Conservation (phyloP, 1,284 basidiomycete genomes). For the Apiotrichum domesticum region DNA sequence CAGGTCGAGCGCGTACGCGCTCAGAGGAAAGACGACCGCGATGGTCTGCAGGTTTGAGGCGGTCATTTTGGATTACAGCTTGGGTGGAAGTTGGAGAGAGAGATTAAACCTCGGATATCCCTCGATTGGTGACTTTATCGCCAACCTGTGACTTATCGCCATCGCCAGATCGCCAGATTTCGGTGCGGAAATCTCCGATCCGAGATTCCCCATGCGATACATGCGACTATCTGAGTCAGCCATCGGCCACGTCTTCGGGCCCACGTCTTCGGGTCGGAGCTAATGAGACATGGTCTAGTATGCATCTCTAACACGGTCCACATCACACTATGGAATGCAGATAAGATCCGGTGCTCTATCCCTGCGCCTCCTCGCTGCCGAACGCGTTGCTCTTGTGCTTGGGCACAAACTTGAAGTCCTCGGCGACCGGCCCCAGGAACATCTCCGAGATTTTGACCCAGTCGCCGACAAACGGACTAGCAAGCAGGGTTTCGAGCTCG, state of each 20-base stretch:
- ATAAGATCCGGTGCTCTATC: slow-evolving; percentile 14
- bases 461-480: slow-evolving; percentile 73
- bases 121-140: too few species aligned
- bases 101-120: too few species aligned
- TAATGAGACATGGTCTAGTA: too few species aligned
- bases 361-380: slow-evolving; percentile 54
- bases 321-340: slow-evolving; percentile 1
- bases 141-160: too few species aligned
- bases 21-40: slow-evolving; percentile 13
- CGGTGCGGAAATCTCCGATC: too few species aligned
- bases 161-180: too few species aligned
- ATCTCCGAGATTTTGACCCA: slow-evolving; percentile 95
- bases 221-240: too few species aligned
- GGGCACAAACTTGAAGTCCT: slow-evolving; percentile 62
- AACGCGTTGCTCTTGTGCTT: slow-evolving; percentile 69
- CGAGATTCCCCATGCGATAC: too few species aligned
- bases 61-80: background rate
- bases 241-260: too few species aligned
- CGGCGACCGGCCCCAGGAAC: slow-evolving; percentile 72
- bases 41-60: slow-evolving; percentile 1
- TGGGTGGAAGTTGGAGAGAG: too few species aligned
- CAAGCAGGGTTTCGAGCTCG: slow-evolving; percentile 81
- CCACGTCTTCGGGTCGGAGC: too few species aligned
- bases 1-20: slow-evolving; percentile 20
- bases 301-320: too few species aligned